A percentile compares a stretch with the other conserved stretches of the same genome.
These are phyloP conservation scores for Scedosporium boydii DNA, from an alignment of 2,329 filamentous ascomycete genomes.

Conservation along the genomic window DNA sequence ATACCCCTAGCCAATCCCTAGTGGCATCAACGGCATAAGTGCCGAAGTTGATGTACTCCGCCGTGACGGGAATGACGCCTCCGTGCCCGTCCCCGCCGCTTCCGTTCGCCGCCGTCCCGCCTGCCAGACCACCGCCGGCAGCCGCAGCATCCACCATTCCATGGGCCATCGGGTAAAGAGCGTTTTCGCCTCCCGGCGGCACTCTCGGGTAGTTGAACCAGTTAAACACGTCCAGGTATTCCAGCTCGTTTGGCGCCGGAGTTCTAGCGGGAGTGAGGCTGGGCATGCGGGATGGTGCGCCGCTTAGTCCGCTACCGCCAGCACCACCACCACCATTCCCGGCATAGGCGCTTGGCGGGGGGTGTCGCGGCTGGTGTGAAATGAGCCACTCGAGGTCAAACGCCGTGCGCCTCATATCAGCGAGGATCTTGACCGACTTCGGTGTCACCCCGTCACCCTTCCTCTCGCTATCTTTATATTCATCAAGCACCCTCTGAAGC, in stretches of 20 bases:
- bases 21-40: slow-evolving; percentile 4
- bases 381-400: slow-evolving; percentile 89
- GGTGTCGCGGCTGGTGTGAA: slow-evolving; percentile 60
- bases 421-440: slow-evolving; percentile 74
- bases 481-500: slow-evolving; percentile 73
- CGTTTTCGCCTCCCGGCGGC: slow-evolving; percentile 33
- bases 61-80: background rate
- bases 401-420: slow-evolving; percentile 84
- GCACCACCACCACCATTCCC: background rate
- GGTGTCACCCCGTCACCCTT: slow-evolving; percentile 68
- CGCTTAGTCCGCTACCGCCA: background rate
- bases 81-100: slow-evolving; percentile 8
- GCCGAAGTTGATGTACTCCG: slow-evolving; percentile 5
- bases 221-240: slow-evolving; percentile 87
- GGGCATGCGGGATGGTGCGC: slow-evolving; percentile 26
- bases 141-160: slow-evolving; percentile 13
- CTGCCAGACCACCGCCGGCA: slow-evolving; percentile 12
- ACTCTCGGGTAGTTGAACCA: slow-evolving; percentile 88
- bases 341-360: background rate
- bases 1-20: slow-evolving; percentile 2
- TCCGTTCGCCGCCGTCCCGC: slow-evolving; percentile 18
- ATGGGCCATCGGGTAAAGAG: slow-evolving; percentile 8
- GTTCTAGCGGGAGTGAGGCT: slow-evolving; percentile 54
- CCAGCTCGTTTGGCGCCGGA: slow-evolving; percentile 71
- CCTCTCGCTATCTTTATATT: slow-evolving; percentile 70